Conservation (phyloP, 768 basidiomycete genomes). For the Boletus rubroflammeus region DNA sequence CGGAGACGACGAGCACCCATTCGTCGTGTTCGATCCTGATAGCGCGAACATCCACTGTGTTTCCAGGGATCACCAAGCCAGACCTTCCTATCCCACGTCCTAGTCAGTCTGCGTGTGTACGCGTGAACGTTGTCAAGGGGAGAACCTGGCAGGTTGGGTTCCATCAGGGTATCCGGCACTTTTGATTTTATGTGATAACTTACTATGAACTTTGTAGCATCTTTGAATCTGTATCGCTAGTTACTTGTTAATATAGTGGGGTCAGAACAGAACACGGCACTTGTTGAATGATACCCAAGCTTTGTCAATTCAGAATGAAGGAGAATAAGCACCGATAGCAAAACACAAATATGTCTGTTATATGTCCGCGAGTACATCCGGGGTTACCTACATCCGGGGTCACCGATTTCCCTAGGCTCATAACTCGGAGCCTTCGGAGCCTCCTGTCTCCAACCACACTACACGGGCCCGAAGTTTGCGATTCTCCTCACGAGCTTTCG, state of each 20-base stretch:
- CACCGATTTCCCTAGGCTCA: conserved; percentile 20
- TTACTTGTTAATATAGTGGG: not conserved
- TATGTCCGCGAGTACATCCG: conserved; percentile 12
- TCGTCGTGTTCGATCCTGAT: conserved; percentile 14
- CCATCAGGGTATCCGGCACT: not conserved
- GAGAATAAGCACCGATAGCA: not conserved
- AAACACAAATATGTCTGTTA: conserved; percentile 10
- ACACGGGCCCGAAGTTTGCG: conserved; percentile 44
- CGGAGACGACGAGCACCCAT: conserved; percentile 27
- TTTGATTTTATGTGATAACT: not conserved
- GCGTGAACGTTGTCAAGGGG: conserved; percentile 38
- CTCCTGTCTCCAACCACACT: conserved; percentile 32
- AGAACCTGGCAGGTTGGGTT: conserved; percentile 8
- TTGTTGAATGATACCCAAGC: conserved; percentile 6
- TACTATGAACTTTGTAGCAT: not conserved
- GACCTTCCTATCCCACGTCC: conserved; percentile 58
- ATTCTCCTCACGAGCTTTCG: conserved; percentile 51
- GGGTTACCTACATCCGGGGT: conserved; percentile 8
- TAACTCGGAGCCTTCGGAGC: conserved; percentile 32
- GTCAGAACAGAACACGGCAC: conserved; percentile 1
- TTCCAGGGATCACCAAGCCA: conserved; percentile 44
- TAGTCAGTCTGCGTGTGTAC: conserved; percentile 49
- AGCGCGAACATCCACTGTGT: conserved; percentile 23
- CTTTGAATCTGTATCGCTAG: conserved; percentile 12
- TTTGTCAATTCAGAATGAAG: conserved; percentile 11